Evolutionary conservation across 2,329 filamentous ascomycete species (phyloP).

Genomic region (Fonsecaea multimorphosa): DNA sequence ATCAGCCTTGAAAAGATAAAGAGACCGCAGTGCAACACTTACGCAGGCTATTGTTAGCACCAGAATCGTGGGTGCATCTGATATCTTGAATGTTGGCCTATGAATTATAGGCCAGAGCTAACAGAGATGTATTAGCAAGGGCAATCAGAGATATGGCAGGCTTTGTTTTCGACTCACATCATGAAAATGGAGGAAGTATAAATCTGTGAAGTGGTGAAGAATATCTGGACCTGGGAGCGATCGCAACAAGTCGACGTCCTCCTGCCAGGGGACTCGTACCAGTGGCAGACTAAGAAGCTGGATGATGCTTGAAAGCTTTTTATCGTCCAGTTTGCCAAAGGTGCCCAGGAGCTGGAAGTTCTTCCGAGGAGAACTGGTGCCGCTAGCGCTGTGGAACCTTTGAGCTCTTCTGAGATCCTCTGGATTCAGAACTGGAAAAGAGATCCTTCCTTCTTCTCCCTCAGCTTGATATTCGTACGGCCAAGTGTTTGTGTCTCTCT

Average conservation of each 20-base stretch:
- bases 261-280: constrained; percentile 12
- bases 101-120: constrained; percentile 22
- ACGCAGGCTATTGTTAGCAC: constrained; percentile 15
- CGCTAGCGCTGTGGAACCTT: not conserved
- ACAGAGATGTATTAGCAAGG: not conserved
- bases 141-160: not conserved
- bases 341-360: constrained; percentile 1
- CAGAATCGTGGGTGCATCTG: constrained; percentile 16
- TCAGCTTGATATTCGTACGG: constrained; percentile 17
- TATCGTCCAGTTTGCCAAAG: constrained; percentile 1
- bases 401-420: not conserved
- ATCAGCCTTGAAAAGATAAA: not conserved
- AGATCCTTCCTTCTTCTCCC: constrained; percentile 6
- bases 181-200: constrained; percentile 21
- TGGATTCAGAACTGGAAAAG: constrained; percentile 6
- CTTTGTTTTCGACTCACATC: not conserved
- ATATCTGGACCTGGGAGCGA: constrained; percentile 8
- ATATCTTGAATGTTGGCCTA: constrained; percentile 18
- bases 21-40: not conserved
- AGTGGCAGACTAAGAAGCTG: constrained; percentile 21
- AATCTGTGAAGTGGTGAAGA: constrained; percentile 17
- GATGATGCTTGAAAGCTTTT: constrained; percentile 8
- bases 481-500: constrained; percentile 16
- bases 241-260: constrained; percentile 6
- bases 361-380: constrained; percentile 10